A percentile compares a stretch with the other conserved stretches of the same genome.
Conservation (phyloP, 208 protist species). For the Acanthamoeba polyphaga region DNA sequence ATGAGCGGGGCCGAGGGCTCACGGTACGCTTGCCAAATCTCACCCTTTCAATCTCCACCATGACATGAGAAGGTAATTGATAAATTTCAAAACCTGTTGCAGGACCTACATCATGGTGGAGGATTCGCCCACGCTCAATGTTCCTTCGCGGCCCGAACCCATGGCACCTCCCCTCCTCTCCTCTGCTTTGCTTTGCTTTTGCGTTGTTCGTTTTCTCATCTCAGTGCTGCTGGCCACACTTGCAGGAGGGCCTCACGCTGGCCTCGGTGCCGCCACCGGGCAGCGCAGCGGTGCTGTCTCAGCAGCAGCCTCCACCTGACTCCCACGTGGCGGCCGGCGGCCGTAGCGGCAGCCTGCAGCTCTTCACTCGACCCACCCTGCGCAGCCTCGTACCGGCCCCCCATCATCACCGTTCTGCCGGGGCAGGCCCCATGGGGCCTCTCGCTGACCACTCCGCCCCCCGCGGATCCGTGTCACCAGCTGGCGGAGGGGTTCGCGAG, state of each 20-base stretch:
- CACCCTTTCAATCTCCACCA: too few relatives aligned
- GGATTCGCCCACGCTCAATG: conserved; percentile 5
- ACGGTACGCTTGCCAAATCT: not conserved
- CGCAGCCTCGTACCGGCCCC: not conserved
- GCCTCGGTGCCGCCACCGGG: not conserved
- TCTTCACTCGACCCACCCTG: not conserved
- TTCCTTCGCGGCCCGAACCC: not conserved
- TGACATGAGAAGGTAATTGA: not conserved
- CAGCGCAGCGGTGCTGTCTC: not conserved
- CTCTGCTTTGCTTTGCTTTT: not conserved
- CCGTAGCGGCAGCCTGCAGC: not conserved
- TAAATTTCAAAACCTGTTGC: not conserved
- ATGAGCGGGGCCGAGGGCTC: not conserved
- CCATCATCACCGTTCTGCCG: not conserved
- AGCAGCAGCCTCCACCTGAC: not conserved
- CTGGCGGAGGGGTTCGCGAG: not conserved
- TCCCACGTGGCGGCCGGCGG: not conserved
- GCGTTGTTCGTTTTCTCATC: not conserved
- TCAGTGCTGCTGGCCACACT: too few relatives aligned
- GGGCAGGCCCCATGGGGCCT: not conserved
- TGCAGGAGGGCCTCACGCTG: conserved; percentile 8
- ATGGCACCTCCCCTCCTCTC: not conserved
- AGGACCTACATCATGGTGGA: conserved; percentile 37
- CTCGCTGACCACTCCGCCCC: not conserved
- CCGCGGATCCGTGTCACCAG: not conserved